phyloP scores from a whole-genome alignment of 768 basidiomycete species.

The Lentinula lateritia region DNA sequence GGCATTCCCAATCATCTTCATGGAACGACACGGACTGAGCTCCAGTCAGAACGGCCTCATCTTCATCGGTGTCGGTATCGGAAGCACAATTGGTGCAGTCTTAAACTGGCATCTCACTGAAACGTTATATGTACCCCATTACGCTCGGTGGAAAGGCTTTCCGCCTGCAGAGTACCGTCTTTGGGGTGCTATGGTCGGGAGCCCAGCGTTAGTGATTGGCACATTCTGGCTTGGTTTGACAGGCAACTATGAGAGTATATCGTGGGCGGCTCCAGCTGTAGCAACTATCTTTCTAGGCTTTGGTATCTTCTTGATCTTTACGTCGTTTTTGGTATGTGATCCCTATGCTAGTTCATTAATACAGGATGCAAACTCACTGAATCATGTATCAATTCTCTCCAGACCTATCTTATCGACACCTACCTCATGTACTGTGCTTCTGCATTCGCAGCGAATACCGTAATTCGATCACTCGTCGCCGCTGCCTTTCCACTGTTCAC shows the following conservation, averaged over 20 bases:
- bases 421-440: constrained; percentile 49
- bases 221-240: constrained; percentile 37
- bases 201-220: constrained; percentile 24
- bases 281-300: constrained; percentile 3
- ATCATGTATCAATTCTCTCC: neutral
- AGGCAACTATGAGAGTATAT: constrained; percentile 20
- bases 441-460: constrained; percentile 45
- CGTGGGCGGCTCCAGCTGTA: constrained; percentile 5
- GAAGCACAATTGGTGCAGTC: constrained; percentile 23
- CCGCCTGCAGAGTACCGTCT: constrained; percentile 36
- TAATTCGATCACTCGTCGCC: constrained; percentile 28
- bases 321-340: constrained; percentile 52
- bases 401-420: neutral
- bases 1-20: constrained; percentile 32
- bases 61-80: constrained; percentile 35
- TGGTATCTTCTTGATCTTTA: constrained; percentile 47
- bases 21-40: constrained; percentile 28
- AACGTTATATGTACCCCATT: constrained; percentile 18
- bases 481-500: constrained; percentile 40
- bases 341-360: constrained; percentile 43
- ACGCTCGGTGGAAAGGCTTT: constrained; percentile 33
- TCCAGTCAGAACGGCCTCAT: constrained; percentile 29
- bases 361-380: constrained; percentile 10
- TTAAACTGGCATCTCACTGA: constrained; percentile 24
- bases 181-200: constrained; percentile 32